A percentile compares a stretch with the other conserved stretches of the same genome.
phyloP scores from a whole-genome alignment of 371 early-diverging fungal species.

The Rhizopus arrhizus region DNA sequence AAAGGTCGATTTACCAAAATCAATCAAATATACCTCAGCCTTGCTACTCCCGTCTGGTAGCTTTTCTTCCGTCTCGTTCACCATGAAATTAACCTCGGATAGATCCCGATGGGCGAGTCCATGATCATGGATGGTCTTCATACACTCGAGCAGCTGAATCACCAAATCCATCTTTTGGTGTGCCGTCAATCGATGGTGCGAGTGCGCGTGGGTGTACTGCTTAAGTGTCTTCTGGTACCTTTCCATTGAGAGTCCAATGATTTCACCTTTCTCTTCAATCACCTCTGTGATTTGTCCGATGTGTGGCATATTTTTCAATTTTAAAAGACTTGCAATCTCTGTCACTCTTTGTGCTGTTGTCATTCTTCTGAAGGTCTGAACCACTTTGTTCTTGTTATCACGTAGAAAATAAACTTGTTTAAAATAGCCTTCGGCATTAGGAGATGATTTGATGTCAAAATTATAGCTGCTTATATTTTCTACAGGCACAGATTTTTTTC shows the following conservation, averaged over 20 bases:
- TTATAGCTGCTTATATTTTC: conserved; percentile 35
- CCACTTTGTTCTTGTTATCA: conserved; percentile 32
- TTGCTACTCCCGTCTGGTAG: conserved; percentile 52
- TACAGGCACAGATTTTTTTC: conserved; percentile 32
- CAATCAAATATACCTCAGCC: conserved; percentile 58
- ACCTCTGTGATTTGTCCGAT: conserved; percentile 50
- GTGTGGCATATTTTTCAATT: conserved; percentile 28
- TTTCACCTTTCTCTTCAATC: conserved; percentile 42
- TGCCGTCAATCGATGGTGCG: conserved; percentile 54
- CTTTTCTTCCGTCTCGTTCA: conserved; percentile 42
- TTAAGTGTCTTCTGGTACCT: conserved; percentile 63
- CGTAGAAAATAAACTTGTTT: conserved; percentile 47
- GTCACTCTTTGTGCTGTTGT: conserved; percentile 46
- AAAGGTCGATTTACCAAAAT: conserved; percentile 66
- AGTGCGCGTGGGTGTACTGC: conserved; percentile 58
- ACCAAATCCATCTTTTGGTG: conserved; percentile 63
- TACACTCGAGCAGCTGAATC: conserved; percentile 57
- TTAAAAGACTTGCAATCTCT: conserved; percentile 43
- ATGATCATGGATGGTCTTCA: conserved; percentile 52
- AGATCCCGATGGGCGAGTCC: conserved; percentile 68
- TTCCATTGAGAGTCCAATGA: conserved; percentile 52
- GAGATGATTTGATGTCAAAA: conserved; percentile 29
- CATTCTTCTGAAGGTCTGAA: conserved; percentile 52
- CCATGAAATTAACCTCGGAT: conserved; percentile 71
- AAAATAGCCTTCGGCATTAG: conserved; percentile 50